Percentiles rank a stretch among this genome's conserved stretches.
These are phyloP conservation scores for Trichophyton mentagrophytes DNA, from an alignment of 2,329 filamentous ascomycete species.

Conservation along the genomic window DNA sequence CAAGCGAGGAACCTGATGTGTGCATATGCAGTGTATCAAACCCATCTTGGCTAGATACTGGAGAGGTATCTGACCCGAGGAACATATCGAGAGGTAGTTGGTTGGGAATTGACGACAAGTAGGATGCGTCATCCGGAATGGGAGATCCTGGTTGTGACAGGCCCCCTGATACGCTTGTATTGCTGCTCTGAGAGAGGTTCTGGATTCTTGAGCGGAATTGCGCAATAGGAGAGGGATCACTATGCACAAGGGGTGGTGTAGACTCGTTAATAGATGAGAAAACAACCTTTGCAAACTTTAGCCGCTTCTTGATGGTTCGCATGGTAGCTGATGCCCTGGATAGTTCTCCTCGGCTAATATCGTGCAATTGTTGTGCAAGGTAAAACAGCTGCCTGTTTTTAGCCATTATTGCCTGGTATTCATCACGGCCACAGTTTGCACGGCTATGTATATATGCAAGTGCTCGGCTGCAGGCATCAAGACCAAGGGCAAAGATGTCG, in stretches of 20 bases:
- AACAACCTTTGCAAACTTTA: slow-evolving; percentile 7
- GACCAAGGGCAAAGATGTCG: slow-evolving; percentile 5
- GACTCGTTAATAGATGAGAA: slow-evolving; percentile 6
- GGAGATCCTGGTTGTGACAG: slow-evolving; percentile 6
- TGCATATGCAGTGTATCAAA: slow-evolving; percentile 5
- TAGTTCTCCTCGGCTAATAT: slow-evolving; percentile 8
- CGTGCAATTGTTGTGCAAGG: slow-evolving; percentile 6
- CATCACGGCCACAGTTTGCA: background rate
- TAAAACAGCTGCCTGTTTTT: slow-evolving; percentile 3
- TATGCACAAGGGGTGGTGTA: background rate
- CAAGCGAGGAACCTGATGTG: background rate
- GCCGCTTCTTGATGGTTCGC: slow-evolving; percentile 7
- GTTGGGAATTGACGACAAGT: background rate
- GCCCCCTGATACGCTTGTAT: slow-evolving; percentile 6
- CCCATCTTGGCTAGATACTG: slow-evolving; percentile 3
- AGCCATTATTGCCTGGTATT: slow-evolving; percentile 5
- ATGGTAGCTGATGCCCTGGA: slow-evolving; percentile 6
- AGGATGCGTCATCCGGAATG: slow-evolving; percentile 2
- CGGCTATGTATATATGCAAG: slow-evolving; percentile 8
- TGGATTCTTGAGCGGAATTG: slow-evolving; percentile 6
- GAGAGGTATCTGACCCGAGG: slow-evolving; percentile 5
- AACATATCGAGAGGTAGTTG: slow-evolving; percentile 9
- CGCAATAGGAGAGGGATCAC: slow-evolving; percentile 2
- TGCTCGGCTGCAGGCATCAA: slow-evolving; percentile 9
- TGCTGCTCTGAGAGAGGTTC: slow-evolving; percentile 8